A percentile compares a stretch with the other conserved stretches of the same genome.
Conservation (phyloP, 306 rosid genomes). For the Betula pendula region DNA sequence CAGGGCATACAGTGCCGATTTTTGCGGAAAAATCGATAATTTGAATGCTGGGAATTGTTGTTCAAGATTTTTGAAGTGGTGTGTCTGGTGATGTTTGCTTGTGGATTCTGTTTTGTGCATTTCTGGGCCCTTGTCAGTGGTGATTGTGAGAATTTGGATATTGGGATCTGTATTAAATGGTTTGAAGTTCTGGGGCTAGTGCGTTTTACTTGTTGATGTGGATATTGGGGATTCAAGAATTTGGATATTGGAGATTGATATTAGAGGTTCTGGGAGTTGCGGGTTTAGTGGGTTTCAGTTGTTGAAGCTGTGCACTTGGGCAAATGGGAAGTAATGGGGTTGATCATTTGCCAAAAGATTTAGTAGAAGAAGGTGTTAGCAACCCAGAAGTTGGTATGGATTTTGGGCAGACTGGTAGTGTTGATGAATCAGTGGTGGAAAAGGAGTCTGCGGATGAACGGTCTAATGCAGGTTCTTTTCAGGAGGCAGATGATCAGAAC, state of each 20-base stretch:
- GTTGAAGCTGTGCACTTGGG: constrained; percentile 4
- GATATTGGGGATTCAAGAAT: constrained; percentile 15
- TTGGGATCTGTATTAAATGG: constrained; percentile 1
- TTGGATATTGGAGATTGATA: constrained; percentile 17
- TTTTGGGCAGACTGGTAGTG: constrained; percentile 30
- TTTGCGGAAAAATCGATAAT: constrained; percentile 13
- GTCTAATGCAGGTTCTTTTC: constrained; percentile 30
- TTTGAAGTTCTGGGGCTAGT: constrained; percentile 10
- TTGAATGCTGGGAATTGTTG: constrained; percentile 20
- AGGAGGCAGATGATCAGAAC: constrained; percentile 23
- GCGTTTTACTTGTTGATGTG: constrained; percentile 14
- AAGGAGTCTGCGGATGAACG: constrained; percentile 20
- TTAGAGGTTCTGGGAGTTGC: constrained; percentile 15
- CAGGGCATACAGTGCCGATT: not conserved
- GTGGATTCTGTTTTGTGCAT: constrained; percentile 18
- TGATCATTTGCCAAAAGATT: constrained; percentile 25
- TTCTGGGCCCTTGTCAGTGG: not conserved
- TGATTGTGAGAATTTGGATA: constrained; percentile 7
- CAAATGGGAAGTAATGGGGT: constrained; percentile 48
- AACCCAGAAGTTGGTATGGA: constrained; percentile 26
- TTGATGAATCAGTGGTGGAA: constrained; percentile 14
- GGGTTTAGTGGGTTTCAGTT: constrained; percentile 8
- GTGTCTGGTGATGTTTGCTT: constrained; percentile 20
- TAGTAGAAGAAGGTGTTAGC: constrained; percentile 33
- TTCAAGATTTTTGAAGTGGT: constrained; percentile 17